phyloP scores from a whole-genome alignment of 139 green algal species.

The Asterochloris erici region DNA sequence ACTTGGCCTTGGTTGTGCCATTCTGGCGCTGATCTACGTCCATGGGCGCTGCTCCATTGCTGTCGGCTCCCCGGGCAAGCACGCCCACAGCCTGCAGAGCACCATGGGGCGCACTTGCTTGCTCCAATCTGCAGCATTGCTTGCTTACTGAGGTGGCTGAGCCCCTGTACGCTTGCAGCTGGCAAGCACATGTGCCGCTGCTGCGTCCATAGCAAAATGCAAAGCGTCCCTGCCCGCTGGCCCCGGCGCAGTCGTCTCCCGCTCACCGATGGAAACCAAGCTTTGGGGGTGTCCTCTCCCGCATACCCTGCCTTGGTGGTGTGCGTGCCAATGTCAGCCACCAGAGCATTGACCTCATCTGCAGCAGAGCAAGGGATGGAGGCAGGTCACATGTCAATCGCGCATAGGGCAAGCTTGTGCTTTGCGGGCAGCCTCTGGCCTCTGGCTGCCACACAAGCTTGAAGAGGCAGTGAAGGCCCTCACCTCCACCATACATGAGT shows the following conservation, averaged over 20 bases:
- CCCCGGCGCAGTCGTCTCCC: background rate
- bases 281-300: slow-evolving; percentile 94
- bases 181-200: background rate
- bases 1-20: too few relatives aligned
- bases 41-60: slow-evolving; percentile 25
- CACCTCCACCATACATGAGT: too few relatives aligned
- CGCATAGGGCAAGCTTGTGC: background rate
- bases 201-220: background rate
- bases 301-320: slow-evolving; percentile 88
- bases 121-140: too few relatives aligned
- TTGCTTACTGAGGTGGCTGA: too few relatives aligned
- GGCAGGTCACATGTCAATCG: too few relatives aligned
- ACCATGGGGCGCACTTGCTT: too few relatives aligned
- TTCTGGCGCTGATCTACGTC: slow-evolving; percentile 24
- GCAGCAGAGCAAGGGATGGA: slow-evolving; percentile 2
- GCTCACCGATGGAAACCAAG: slow-evolving; percentile 81
- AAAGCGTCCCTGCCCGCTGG: background rate
- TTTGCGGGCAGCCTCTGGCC: background rate
- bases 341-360: slow-evolving; percentile 95
- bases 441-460: background rate
- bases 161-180: too few relatives aligned
- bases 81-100: background rate
- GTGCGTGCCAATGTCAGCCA: slow-evolving; percentile 86
- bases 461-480: too few relatives aligned
- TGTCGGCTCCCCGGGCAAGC: slow-evolving; percentile 4